Conservation (phyloP, 1,284 basidiomycete genomes). For the Leccinum olivaceoglutinosum region DNA sequence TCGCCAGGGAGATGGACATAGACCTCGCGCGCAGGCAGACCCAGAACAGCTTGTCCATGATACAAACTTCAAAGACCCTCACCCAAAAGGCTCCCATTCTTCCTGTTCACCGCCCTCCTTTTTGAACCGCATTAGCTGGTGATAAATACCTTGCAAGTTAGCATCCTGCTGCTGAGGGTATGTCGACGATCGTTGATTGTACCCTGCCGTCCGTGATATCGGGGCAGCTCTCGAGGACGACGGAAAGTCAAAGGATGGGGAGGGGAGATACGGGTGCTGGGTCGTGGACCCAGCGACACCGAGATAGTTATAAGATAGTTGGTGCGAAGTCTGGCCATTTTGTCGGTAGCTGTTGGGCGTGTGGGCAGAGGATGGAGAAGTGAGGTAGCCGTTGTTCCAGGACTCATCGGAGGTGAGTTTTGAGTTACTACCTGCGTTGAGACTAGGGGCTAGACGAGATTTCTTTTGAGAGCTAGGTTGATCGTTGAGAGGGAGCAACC, state of each 20-base stretch:
- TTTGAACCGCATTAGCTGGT: constrained; percentile 27
- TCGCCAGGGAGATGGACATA: too few relatives aligned
- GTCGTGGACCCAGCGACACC: constrained; percentile 16
- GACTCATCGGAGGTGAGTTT: constrained; percentile 28
- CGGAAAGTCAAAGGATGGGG: constrained; percentile 28
- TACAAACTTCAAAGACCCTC: constrained; percentile 24
- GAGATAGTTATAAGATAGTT: constrained; percentile 22
- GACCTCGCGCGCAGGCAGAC: too few relatives aligned
- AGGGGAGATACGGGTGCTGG: constrained; percentile 23
- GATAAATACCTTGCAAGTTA: constrained; percentile 31
- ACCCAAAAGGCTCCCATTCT: constrained; percentile 31
- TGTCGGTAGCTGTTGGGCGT: constrained; percentile 25
- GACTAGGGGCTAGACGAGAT: constrained; percentile 26
- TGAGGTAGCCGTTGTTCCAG: constrained; percentile 26
- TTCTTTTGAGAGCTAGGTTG: constrained; percentile 25
- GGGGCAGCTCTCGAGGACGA: constrained; percentile 24
- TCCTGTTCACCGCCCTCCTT: constrained; percentile 16
- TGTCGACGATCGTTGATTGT: constrained; percentile 23
- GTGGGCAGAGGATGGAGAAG: constrained; percentile 28
- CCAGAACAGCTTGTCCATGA: too few relatives aligned
- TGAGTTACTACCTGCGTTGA: constrained; percentile 16
- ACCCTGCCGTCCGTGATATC: constrained; percentile 18
- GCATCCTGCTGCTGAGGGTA: constrained; percentile 29
- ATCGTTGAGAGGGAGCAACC: constrained; percentile 25
- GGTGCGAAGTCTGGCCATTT: constrained; percentile 27